Base-by-base conservation (phyloP, 106 monocot genomes). In the Allium cepa region DNA sequence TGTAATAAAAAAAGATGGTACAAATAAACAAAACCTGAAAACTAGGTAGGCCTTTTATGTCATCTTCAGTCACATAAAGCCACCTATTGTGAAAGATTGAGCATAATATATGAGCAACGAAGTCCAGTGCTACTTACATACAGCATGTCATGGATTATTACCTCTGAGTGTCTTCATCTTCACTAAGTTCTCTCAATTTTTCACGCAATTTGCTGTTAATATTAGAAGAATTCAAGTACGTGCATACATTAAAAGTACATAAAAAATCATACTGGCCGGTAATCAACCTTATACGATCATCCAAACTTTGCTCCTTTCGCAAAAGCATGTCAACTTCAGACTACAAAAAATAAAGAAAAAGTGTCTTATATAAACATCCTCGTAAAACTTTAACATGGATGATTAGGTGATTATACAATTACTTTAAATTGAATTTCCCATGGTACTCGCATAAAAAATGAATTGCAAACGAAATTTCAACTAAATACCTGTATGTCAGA, bases 41-140 rank as follows among this genome's bases (percentile, higher is more conserved):
- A 79, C 86, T 86, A 8, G 91, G 88, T 7, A 96, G 63, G 28
- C 85, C 75, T 46, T 96, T 92, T 62, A 96, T 88, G 71, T 96
- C 96, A 67, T 96, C 96, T 80, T 92, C 86, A 64, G 96, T 92
- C 62, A 92, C 88, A 82, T 76, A 96, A 65, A 91, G 88, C 96
- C 96, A 96, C 75, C 94, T 94, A 78, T 78, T 5, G 49, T 58
- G 1, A 59, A 58, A 7, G 56, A 66, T 17, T 60, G 49, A 57
- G n/a, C 53, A 69, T 46, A 9, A 11, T 36, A 13, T 52, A 53
- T 57, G 53, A 46, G 53, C 22, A 14, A 53, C 15, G 27, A 53
- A 7, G 48, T 10, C 53, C 2, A 4, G 7, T 56, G 57, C 22
- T 17, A 8, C 36, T 36, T 36, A 36, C 36, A 36, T 36, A 36